Evolutionary conservation across 192 early-diverging fungal species (phyloP).

Genomic region (Backusella luteola): DNA sequence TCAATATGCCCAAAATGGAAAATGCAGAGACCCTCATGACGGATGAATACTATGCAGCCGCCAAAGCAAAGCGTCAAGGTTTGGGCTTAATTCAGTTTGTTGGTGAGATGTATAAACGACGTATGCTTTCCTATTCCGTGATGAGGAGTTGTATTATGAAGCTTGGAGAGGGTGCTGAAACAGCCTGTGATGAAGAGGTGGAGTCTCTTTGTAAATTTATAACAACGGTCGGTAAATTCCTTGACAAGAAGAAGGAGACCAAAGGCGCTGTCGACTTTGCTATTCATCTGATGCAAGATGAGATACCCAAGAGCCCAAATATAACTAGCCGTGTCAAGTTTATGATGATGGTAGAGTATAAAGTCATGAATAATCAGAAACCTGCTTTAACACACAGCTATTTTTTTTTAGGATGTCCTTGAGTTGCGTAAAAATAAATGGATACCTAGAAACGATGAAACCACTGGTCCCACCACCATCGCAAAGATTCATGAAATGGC

Average conservation of each 20-base stretch:
- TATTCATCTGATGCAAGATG: conserved; percentile 72
- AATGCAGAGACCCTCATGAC: conserved; percentile 65
- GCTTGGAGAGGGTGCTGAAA: conserved; percentile 65
- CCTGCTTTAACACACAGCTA: background rate
- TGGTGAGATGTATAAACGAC: conserved; percentile 91
- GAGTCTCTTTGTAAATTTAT: conserved; percentile 93
- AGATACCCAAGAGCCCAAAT: conserved; percentile 67
- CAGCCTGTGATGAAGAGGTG: conserved; percentile 93
- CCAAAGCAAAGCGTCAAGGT: conserved; percentile 93
- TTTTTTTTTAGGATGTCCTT: conserved; percentile 45
- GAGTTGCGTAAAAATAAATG: conserved; percentile 69
- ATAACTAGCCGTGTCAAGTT: conserved; percentile 89
- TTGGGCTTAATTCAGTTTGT: conserved; percentile 94
- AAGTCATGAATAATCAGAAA: background rate
- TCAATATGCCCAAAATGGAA: conserved; percentile 67
- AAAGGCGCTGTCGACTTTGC: conserved; percentile 70
- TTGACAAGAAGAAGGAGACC: conserved; percentile 65
- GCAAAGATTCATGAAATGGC: conserved; percentile 86
- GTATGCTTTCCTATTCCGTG: conserved; percentile 91
- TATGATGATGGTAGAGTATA: conserved; percentile 58
- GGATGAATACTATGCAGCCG: conserved; percentile 79
- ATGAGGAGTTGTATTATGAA: conserved; percentile 90
- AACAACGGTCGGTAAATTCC: conserved; percentile 80
- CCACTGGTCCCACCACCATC: conserved; percentile 84
- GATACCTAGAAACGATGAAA: conserved; percentile 56